A percentile compares a stretch with the other conserved stretches of the same genome.
Evolutionary conservation across 306 rosid genomes (phyloP).

Genomic region (Sindora glabra): DNA sequence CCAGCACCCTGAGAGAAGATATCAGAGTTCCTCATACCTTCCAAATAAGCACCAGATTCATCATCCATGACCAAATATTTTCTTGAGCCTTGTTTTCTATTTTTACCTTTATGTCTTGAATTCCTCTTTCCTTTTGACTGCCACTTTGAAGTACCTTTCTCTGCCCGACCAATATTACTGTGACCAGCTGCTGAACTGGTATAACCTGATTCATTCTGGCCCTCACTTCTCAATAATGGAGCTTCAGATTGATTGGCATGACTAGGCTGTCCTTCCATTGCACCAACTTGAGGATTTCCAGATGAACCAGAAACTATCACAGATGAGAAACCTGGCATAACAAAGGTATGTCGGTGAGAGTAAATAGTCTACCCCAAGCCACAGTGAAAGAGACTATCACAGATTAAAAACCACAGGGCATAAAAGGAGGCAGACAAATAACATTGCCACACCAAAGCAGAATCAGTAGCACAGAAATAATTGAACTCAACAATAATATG

Average conservation of each 20-base stretch:
- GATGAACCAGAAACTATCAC: slow-evolving; percentile 37
- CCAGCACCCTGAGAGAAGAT: slow-evolving; percentile 34
- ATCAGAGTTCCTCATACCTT: slow-evolving; percentile 34
- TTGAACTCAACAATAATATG: not conserved
- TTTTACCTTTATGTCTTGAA: slow-evolving; percentile 55
- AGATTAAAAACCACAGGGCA: slow-evolving; percentile 3
- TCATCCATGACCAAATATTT: slow-evolving; percentile 39
- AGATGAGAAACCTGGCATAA: slow-evolving; percentile 44
- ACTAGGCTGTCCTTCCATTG: slow-evolving; percentile 39
- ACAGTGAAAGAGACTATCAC: too few species aligned
- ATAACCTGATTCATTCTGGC: slow-evolving; percentile 45
- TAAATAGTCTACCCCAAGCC: not conserved
- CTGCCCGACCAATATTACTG: slow-evolving; percentile 34
- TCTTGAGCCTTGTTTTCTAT: slow-evolving; percentile 48
- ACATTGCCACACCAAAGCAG: slow-evolving; percentile 11
- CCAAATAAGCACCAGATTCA: slow-evolving; percentile 31
- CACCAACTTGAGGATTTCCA: slow-evolving; percentile 36
- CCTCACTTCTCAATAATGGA: slow-evolving; percentile 32
- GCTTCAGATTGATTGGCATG: slow-evolving; percentile 42
- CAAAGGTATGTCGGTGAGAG: slow-evolving; percentile 22
- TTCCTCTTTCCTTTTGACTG: slow-evolving; percentile 93
- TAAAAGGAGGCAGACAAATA: not conserved
- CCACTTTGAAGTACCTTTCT: slow-evolving; percentile 83
- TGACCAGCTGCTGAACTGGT: slow-evolving; percentile 45
- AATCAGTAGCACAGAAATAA: not conserved